Conservation (phyloP, 2,329 filamentous ascomycete species). For the Sporothrix phasma region DNA sequence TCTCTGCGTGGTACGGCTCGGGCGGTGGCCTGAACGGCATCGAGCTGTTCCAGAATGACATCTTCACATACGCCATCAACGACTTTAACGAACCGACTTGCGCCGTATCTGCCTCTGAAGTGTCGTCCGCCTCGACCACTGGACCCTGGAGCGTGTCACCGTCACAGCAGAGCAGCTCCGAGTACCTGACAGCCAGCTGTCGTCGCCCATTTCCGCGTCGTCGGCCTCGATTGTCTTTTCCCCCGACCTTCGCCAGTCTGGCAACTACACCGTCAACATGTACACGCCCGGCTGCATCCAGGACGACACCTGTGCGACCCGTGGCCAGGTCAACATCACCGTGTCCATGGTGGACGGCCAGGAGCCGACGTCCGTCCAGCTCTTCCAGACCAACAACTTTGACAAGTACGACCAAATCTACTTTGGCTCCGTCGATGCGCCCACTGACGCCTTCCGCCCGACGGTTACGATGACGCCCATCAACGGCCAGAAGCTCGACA, state of each 20-base stretch:
- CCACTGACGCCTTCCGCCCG: constrained; percentile 63
- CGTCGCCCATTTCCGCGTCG: constrained; percentile 43
- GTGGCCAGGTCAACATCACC: constrained; percentile 72
- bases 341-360: constrained; percentile 34
- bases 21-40: constrained; percentile 81
- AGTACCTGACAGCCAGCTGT: constrained; percentile 66
- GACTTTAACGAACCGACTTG: constrained; percentile 85
- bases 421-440: constrained; percentile 72
- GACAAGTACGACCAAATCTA: constrained; percentile 96
- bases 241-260: constrained; percentile 78
- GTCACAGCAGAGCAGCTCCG: constrained; percentile 58
- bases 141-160: constrained; percentile 66
- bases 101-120: constrained; percentile 46
- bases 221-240: constrained; percentile 64
- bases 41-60: constrained; percentile 76
- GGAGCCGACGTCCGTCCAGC: constrained; percentile 40
- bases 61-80: constrained; percentile 74
- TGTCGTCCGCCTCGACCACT: constrained; percentile 57
- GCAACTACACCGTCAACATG: constrained; percentile 82
- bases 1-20: constrained; percentile 75
- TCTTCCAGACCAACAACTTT: constrained; percentile 88
- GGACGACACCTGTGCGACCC: constrained; percentile 63
- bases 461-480: constrained; percentile 67
- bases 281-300: constrained; percentile 87
- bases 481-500: constrained; percentile 47